Conservation (phyloP, 2,329 filamentous ascomycete species). For the Fusarium nurragi region DNA sequence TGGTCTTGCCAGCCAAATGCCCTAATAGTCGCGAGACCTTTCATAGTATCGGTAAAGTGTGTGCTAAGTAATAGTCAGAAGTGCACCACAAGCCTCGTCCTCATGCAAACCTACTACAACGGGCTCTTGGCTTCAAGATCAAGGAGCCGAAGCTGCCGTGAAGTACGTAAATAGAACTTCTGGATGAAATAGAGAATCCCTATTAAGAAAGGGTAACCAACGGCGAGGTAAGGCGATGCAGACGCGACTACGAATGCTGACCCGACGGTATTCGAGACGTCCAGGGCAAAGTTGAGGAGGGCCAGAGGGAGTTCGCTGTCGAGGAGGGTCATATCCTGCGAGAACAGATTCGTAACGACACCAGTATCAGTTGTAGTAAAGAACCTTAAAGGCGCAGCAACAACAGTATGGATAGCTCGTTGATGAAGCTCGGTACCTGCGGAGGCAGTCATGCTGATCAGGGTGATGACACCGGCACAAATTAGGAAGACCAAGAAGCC, state of each 20-base stretch:
- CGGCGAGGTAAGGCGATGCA: slow-evolving; percentile 55
- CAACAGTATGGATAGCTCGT: slow-evolving; percentile 47
- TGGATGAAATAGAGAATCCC: slow-evolving; percentile 61
- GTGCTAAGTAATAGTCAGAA: slow-evolving; percentile 43
- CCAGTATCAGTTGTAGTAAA: slow-evolving; percentile 56
- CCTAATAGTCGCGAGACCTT: slow-evolving; percentile 64
- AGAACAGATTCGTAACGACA: slow-evolving; percentile 55
- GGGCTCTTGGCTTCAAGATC: slow-evolving; percentile 71
- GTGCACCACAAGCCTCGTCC: accelerated
- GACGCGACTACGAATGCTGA: slow-evolving; percentile 59
- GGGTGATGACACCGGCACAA: slow-evolving; percentile 8
- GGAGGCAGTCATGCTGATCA: slow-evolving; percentile 44
- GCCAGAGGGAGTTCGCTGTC: slow-evolving; percentile 52
- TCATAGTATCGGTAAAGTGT: slow-evolving; percentile 65
- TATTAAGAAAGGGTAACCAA: slow-evolving; percentile 61
- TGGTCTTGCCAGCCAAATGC: slow-evolving; percentile 61
- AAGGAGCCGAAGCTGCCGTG: slow-evolving; percentile 66
- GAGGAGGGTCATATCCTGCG: slow-evolving; percentile 56
- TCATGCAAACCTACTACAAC: slow-evolving; percentile 37
- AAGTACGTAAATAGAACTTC: slow-evolving; percentile 68
- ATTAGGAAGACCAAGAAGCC: slow-evolving; percentile 34
- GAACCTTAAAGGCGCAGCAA: slow-evolving; percentile 53
- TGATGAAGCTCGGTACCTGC: slow-evolving; percentile 49
- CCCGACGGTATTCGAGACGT: slow-evolving; percentile 47
- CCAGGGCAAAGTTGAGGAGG: slow-evolving; percentile 45